phyloP scores from a whole-genome alignment of 2,329 filamentous ascomycete genomes.

The Grosmannia serpens region DNA sequence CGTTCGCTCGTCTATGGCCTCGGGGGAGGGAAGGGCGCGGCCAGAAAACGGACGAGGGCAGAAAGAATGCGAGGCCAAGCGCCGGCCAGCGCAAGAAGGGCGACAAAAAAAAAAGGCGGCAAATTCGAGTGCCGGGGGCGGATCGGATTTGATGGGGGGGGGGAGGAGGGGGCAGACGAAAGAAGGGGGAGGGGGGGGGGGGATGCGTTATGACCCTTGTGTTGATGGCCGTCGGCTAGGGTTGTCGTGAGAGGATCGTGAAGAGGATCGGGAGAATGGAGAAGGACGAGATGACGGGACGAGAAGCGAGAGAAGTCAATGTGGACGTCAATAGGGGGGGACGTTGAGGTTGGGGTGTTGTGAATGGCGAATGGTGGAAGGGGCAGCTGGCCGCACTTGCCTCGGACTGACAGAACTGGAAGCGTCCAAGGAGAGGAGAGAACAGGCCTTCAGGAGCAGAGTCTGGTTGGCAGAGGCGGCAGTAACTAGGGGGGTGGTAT shows the following conservation, averaged over 20 bases:
- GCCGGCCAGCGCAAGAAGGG: neutral
- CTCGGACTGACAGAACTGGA: neutral
- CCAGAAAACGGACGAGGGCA: neutral
- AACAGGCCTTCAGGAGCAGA: neutral
- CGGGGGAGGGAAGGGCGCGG: neutral
- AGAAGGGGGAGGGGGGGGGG: too few relatives aligned
- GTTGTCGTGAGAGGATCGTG: neutral
- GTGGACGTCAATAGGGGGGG: neutral
- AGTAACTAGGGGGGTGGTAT: constrained; percentile 2
- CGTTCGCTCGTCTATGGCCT: neutral
- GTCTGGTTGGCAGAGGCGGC: neutral
- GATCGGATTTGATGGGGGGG: too few relatives aligned
- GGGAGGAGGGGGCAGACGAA: too few relatives aligned
- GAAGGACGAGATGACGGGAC: neutral
- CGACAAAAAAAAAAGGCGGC: neutral
- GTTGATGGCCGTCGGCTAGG: neutral
- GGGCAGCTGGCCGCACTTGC: neutral
- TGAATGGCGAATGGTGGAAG: neutral
- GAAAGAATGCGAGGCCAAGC: constrained; percentile 3
- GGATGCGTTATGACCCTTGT: neutral
- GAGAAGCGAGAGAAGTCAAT: neutral
- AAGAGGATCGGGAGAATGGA: neutral
- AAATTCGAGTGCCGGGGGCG: neutral
- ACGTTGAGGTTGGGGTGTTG: neutral
- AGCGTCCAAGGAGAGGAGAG: neutral